Evolutionary conservation across 1,284 basidiomycete species (phyloP), one percentile per base, ranked within the genome.

Genomic region (Mrakiaceae sp.): DNA sequence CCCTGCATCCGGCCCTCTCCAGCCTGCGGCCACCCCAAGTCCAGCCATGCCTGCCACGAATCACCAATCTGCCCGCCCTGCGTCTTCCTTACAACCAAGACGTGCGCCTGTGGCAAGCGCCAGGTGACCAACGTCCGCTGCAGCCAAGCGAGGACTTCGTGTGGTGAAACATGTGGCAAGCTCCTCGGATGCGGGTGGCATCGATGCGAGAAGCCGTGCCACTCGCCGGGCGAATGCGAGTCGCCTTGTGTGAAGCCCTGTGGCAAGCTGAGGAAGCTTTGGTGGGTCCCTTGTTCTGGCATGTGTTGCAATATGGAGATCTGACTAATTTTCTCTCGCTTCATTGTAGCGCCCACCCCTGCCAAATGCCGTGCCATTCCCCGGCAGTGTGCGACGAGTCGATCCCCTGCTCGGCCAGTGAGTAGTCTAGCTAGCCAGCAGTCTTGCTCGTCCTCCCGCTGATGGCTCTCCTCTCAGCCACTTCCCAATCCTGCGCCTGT

Each of bases 21-120:
- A 0, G 72, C 81, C 0, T 97, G 93, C 71, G 91, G 90, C 0
- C 93, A 96, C 71, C 83, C 87, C 0, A 82, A 81, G 68, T 81
- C 84, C 0, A 80, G 81, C 0, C 93, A 96, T 74, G 78, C 80
- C 3, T 96, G 93, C 70, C 93, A 96, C 73, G 86, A 85, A 69
- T 74, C 77, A 2, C 73, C 76, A 0, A 73, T 79, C 0, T 97
- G 93, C 72, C 92, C 91, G 0, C 88, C 90, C 0, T 97, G 93
- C 71, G 83, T 85, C 0, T 85, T 85, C 73, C 77, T 97, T 61
- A 86, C 87, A 0, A 79, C 79, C 42, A 92, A 90, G 74, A 71
- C 74, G 2, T 97, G 93, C 72, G 88, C 88, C 0, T 97, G 93
- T 72, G 89, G 90, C 10, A 94, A 93, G 81, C 87, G 86, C 71